Evolutionary conservation across 2,329 filamentous ascomycete species (phyloP), one percentile per base, ranked within the genome.

Genomic region (Colletotrichum orchidophilum): DNA sequence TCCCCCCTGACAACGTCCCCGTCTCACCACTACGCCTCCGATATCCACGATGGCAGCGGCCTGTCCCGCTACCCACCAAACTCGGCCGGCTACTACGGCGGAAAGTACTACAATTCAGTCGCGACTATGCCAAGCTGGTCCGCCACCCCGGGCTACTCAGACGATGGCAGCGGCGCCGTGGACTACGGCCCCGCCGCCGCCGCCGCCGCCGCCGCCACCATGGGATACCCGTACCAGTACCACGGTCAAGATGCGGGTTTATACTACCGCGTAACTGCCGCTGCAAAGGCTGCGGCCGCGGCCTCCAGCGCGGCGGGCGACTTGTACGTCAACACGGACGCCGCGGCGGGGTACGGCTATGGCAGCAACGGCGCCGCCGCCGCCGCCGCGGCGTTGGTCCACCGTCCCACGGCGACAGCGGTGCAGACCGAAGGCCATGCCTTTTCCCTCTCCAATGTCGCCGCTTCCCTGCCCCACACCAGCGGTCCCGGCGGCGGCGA

Each of bases 391-490:
- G 75, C 84, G n/a, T 77, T 81, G 8, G 82, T 82, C 49, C 81
- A 83, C 1, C 80, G 81, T 5, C 66, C 76, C 1, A 63, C 66
- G 1, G 76, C 57, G 42, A 18, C 76, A 1, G 73, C 75, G 21
- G 75, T 46, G 53, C 62, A 63, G 2, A 76, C 76, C 49, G 82
- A 83, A 12, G 75, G 79, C 7, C 76, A 81, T 3, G 80, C 77
- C 52, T 83, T 84, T 71, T 83, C 82, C 7, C 77, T 85, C n/a
- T 81, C 82, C 0, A 77, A 78, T 50, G 82, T 84, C 66, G 82
- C 83, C 6, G 81, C 83, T 0, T 82, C 83, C 0, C 77, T 85
- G 0, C 83, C 83, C 0, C 76, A 75, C 5, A 65, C 79, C 3
- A 75, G 78, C 26, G 75, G 78, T 3, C 73, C 74, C 6, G 75